Evolutionary conservation across 331 rosid genomes (phyloP).

Genomic region (Rosa hybrid): DNA sequence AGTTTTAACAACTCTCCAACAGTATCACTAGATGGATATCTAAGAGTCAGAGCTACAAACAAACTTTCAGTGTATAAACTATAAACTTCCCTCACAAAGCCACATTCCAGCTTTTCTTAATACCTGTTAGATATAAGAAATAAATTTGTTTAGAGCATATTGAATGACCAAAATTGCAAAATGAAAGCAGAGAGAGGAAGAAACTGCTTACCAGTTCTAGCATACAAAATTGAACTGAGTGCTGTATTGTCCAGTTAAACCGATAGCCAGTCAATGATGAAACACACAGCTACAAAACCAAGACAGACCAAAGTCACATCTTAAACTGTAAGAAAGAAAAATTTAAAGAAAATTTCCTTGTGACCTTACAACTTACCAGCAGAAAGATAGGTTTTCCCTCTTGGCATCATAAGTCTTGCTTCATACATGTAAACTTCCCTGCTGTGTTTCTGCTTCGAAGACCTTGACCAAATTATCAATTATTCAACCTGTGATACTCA

Average conservation of each 20-base stretch:
- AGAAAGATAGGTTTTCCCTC: not conserved
- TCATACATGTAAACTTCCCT: conserved; percentile 11
- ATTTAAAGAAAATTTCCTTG: not conserved
- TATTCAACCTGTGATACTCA: conserved; percentile 13
- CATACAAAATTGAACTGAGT: not conserved
- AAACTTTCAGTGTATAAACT: not conserved
- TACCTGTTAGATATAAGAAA: not conserved
- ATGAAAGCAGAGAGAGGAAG: not conserved
- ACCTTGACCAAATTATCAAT: conserved; percentile 27
- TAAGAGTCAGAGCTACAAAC: not conserved
- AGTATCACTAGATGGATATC: conserved; percentile 2
- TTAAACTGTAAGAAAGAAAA: not conserved
- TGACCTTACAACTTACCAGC: conserved; percentile 21
- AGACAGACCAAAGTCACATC: not conserved
- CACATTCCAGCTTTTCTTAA: not conserved
- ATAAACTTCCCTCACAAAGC: not conserved
- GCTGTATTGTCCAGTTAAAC: conserved; percentile 14
- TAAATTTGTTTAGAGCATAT: not conserved
- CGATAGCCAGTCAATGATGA: conserved; percentile 15
- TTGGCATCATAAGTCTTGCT: not conserved
- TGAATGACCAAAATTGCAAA: not conserved
- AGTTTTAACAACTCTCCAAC: not conserved
- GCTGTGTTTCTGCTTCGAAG: conserved; percentile 28
- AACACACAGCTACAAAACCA: conserved; percentile 20
- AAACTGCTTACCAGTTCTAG: not conserved